Conservation (phyloP, 192 early-diverging fungal genomes). For the Backusella macrospora region DNA sequence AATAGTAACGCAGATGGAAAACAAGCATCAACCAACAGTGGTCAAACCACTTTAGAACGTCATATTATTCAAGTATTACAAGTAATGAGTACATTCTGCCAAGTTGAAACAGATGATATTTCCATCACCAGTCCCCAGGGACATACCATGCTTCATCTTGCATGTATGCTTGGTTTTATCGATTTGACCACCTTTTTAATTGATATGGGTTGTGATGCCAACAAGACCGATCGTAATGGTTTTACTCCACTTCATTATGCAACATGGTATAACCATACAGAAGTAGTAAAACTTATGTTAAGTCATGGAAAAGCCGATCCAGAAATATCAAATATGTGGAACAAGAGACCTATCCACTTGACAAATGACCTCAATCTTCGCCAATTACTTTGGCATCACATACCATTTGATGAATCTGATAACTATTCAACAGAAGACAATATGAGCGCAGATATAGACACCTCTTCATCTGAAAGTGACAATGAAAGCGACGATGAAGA, state of each 20-base stretch:
- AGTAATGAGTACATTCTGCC: conserved; percentile 48
- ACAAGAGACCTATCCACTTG: conserved; percentile 21
- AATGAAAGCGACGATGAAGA: background rate
- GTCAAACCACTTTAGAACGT: conserved; percentile 39
- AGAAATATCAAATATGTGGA: conserved; percentile 23
- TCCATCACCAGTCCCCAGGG: conserved; percentile 43
- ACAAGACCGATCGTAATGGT: conserved; percentile 63
- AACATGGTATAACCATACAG: conserved; percentile 55
- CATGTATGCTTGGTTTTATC: conserved; percentile 63
- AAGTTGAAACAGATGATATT: conserved; percentile 40
- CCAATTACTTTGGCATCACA: background rate
- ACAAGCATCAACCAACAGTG: conserved; percentile 18
- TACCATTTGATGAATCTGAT: conserved; percentile 20
- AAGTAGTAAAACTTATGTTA: conserved; percentile 61
- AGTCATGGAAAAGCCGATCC: conserved; percentile 25
- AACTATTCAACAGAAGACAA: conserved; percentile 16
- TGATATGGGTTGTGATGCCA: conserved; percentile 45
- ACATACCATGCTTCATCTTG: conserved; percentile 69
- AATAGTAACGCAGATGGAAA: background rate
- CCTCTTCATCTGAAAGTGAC: conserved; percentile 11
- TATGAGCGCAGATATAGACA: conserved; percentile 21
- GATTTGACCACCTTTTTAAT: conserved; percentile 49
- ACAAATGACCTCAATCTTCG: conserved; percentile 15
- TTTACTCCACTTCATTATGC: conserved; percentile 76
- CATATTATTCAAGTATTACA: conserved; percentile 43